These are phyloP conservation scores for Cairneyella variabilis DNA, from an alignment of 495 filamentous ascomycete genomes.

Conservation along the genomic window DNA sequence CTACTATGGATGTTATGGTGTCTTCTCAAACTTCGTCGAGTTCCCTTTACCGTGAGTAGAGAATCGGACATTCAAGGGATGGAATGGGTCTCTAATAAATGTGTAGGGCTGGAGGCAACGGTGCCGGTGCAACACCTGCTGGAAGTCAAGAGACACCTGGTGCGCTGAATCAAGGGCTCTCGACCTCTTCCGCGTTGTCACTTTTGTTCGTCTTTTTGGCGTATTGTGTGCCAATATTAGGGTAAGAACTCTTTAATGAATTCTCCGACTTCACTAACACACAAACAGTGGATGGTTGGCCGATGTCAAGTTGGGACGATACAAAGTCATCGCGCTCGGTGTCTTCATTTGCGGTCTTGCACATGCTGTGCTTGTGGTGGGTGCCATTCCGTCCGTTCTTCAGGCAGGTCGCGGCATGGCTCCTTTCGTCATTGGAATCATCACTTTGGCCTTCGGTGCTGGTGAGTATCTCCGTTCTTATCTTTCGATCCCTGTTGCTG, in stretches of 20 bases:
- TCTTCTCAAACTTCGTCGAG: conserved; percentile 70
- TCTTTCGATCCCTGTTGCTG: background rate
- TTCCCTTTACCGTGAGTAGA: conserved; percentile 51
- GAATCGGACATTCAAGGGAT: conserved; percentile 42
- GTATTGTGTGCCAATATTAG: conserved; percentile 53
- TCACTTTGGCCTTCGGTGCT: conserved; percentile 57
- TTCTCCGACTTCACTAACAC: background rate
- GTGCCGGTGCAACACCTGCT: background rate
- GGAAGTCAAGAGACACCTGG: conserved; percentile 38
- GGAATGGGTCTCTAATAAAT: background rate
- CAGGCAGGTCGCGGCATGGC: conserved; percentile 48
- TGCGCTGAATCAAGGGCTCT: conserved; percentile 65
- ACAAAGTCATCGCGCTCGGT: conserved; percentile 59
- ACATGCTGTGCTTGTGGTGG: conserved; percentile 58
- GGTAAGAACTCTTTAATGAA: background rate
- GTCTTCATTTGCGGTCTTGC: conserved; percentile 60
- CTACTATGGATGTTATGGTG: conserved; percentile 71
- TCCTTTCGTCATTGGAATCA: conserved; percentile 55
- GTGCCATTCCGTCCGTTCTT: conserved; percentile 58
- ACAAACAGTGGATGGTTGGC: conserved; percentile 51
- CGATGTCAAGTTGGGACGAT: conserved; percentile 56
- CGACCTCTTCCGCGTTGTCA: conserved; percentile 53
- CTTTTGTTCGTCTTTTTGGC: conserved; percentile 59
- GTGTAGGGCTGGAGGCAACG: background rate
- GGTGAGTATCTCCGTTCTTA: conserved; percentile 47